phyloP scores from a whole-genome alignment of 148 eudicot genomes.

The Vaccinium darrowii region DNA sequence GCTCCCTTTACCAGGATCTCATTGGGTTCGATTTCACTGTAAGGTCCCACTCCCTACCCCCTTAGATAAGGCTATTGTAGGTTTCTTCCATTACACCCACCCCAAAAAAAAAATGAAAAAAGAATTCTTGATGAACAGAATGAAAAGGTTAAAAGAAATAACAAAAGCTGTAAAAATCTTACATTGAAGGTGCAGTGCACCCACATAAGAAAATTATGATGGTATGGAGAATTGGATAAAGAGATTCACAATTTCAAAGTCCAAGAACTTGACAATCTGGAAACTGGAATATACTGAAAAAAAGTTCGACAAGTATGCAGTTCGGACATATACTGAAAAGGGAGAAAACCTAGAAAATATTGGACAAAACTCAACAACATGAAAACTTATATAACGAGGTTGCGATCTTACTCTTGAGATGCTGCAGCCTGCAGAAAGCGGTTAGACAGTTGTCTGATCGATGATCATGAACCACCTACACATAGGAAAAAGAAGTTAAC shows the following conservation, averaged over 20 bases:
- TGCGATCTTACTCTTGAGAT: background rate
- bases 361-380: background rate
- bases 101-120: no score
- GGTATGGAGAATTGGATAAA: background rate
- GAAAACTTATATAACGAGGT: background rate
- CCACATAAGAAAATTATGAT: background rate
- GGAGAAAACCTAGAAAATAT: background rate
- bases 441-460: background rate
- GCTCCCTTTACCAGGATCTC: background rate
- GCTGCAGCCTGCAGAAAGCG: background rate
- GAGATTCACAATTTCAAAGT: background rate
- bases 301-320: background rate
- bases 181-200: background rate
- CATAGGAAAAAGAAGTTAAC: background rate
- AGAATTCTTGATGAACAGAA: no score
- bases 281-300: background rate
- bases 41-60: background rate
- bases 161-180: no score
- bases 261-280: background rate
- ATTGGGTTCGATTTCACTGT: background rate
- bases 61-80: background rate
- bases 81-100: background rate
- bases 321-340: background rate
- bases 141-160: no score
- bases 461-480: background rate